Evolutionary conservation across 768 basidiomycete species (phyloP).

Genomic region (Asterophora parasitica): DNA sequence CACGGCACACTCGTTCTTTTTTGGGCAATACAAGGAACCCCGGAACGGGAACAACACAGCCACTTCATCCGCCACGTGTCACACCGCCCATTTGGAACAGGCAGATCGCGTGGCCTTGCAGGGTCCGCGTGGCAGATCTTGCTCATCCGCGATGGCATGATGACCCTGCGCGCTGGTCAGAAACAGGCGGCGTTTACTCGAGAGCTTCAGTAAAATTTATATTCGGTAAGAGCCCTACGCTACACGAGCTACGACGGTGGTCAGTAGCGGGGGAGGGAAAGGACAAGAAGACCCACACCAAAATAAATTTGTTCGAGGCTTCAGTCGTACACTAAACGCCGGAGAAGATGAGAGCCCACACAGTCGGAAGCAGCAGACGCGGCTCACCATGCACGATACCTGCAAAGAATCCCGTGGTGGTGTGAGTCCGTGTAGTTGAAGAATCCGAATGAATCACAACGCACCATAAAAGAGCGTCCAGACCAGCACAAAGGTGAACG

Average conservation of each 20-base stretch:
- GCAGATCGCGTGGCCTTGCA: slow-evolving; percentile 18
- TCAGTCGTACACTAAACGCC: slow-evolving; percentile 22
- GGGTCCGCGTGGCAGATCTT: slow-evolving; percentile 32
- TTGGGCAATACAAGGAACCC: slow-evolving; percentile 21
- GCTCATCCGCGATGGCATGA: slow-evolving; percentile 6
- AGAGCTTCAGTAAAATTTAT: too few relatives aligned
- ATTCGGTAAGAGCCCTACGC: too few relatives aligned
- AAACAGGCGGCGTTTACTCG: not conserved
- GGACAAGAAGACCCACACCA: slow-evolving; percentile 2
- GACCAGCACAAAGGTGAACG: slow-evolving; percentile 85
- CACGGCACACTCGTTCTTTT: slow-evolving; percentile 13
- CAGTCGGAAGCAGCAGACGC: slow-evolving; percentile 1
- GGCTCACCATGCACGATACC: slow-evolving; percentile 48
- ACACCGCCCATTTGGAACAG: slow-evolving; percentile 8
- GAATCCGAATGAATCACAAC: slow-evolving; percentile 20
- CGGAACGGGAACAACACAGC: slow-evolving; percentile 34
- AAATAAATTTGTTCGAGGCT: not conserved
- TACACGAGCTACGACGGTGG: not conserved
- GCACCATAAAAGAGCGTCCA: slow-evolving; percentile 93
- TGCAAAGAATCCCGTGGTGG: slow-evolving; percentile 14
- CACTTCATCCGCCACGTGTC: slow-evolving; percentile 29
- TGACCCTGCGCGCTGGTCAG: slow-evolving; percentile 7
- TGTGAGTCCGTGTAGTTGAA: not conserved
- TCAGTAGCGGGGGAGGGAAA: not conserved
- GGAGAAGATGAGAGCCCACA: slow-evolving; percentile 6